These are phyloP conservation scores for Penicillium corylophilum DNA, from an alignment of 2,329 filamentous ascomycete species.

Conservation along the genomic window DNA sequence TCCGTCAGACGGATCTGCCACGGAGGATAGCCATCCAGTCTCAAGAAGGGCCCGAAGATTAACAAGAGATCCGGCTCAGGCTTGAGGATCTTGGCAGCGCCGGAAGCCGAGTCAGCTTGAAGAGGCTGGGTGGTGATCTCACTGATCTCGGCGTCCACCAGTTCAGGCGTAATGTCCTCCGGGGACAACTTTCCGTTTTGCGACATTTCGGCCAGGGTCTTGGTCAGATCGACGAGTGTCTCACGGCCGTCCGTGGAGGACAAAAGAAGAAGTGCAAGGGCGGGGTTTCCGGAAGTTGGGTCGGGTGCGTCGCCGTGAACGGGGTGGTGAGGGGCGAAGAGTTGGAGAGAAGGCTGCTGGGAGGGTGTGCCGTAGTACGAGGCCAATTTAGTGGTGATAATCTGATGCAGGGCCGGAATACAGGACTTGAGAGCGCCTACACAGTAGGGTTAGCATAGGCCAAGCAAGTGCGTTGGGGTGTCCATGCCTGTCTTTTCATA, in stretches of 20 bases:
- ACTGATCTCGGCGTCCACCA: constrained; percentile 85
- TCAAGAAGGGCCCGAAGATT: constrained; percentile 78
- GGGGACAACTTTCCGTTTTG: constrained; percentile 80
- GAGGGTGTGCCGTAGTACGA: constrained; percentile 76
- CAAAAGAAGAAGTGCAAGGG: constrained; percentile 70
- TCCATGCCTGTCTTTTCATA: constrained; percentile 84
- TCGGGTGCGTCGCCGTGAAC: constrained; percentile 34
- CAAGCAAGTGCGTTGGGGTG: not conserved
- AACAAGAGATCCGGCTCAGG: constrained; percentile 86
- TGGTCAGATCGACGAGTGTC: constrained; percentile 91
- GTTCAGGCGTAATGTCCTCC: constrained; percentile 76
- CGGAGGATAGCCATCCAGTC: constrained; percentile 87
- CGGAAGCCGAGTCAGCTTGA: constrained; percentile 8
- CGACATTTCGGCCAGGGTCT: constrained; percentile 91
- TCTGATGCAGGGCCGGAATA: constrained; percentile 78
- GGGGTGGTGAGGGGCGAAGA: constrained; percentile 69
- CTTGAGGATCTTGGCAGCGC: constrained; percentile 57
- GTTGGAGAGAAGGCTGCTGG: constrained; percentile 67
- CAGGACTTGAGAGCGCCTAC: constrained; percentile 84
- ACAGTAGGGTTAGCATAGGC: constrained; percentile 4
- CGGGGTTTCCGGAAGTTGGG: constrained; percentile 24
- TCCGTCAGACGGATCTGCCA: constrained; percentile 96
- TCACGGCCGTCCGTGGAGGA: constrained; percentile 87
- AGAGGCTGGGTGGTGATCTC: constrained; percentile 49
- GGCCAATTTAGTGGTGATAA: constrained; percentile 74